phyloP scores from a whole-genome alignment of 208 protist species.

The Trypanosoma avium region DNA sequence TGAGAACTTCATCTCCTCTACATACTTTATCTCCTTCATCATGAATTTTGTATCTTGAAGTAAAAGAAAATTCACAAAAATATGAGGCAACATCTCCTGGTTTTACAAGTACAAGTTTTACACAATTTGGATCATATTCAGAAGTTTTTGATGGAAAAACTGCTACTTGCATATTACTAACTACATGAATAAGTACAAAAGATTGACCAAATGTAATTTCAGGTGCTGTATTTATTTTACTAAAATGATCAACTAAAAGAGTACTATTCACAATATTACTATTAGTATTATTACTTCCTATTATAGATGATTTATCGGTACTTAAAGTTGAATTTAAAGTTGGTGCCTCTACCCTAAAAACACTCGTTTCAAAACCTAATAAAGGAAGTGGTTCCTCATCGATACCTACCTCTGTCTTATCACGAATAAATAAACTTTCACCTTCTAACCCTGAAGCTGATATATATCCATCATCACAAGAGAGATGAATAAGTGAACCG shows the following conservation, averaged over 20 bases:
- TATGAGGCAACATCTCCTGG: slow-evolving; percentile 34
- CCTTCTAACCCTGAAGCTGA: slow-evolving; percentile 43
- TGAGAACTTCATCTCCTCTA: slow-evolving; percentile 58
- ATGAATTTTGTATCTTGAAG: slow-evolving; percentile 78
- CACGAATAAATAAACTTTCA: slow-evolving; percentile 51
- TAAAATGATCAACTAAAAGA: slow-evolving; percentile 24
- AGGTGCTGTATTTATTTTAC: slow-evolving; percentile 30
- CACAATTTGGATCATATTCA: slow-evolving; percentile 61
- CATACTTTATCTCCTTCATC: slow-evolving; percentile 67
- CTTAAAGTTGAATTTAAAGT: slow-evolving; percentile 27
- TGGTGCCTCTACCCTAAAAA: slow-evolving; percentile 51
- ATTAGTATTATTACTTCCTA: slow-evolving; percentile 2
- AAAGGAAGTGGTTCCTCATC: slow-evolving; percentile 52
- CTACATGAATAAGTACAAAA: slow-evolving; percentile 63
- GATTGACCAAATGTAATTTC: slow-evolving; percentile 66
- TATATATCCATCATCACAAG: slow-evolving; percentile 71
- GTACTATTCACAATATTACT: neutral
- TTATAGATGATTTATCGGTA: neutral
- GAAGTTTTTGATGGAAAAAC: slow-evolving; percentile 54
- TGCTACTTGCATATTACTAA: slow-evolving; percentile 59
- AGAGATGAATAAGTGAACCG: slow-evolving; percentile 54
- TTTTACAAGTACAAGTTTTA: slow-evolving; percentile 54
- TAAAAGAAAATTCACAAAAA: slow-evolving; percentile 62
- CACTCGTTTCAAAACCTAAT: slow-evolving; percentile 52
- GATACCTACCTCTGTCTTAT: slow-evolving; percentile 32